Evolutionary conservation across 805 yeast species (phyloP).

Genomic region (Candida schatavii): DNA sequence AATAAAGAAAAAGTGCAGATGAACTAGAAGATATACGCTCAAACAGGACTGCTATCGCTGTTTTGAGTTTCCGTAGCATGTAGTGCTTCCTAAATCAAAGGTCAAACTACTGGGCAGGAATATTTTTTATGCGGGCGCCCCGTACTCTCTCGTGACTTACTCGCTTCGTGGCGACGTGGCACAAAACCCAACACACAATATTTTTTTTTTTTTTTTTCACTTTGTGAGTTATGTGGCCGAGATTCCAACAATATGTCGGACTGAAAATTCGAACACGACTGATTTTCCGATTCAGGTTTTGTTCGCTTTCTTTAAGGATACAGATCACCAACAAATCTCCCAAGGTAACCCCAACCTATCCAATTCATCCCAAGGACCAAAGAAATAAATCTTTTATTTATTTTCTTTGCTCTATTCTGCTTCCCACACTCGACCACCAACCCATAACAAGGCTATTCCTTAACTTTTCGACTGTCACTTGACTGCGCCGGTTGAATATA

Average conservation of each 20-base stretch:
- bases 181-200: slow-evolving; percentile 2
- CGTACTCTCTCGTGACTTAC: too few species aligned
- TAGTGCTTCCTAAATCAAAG: too few species aligned
- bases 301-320: neutral
- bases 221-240: too few species aligned
- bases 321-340: neutral
- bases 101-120: too few species aligned
- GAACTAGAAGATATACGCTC: neutral
- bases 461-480: slow-evolving; percentile 3
- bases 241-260: neutral
- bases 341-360: neutral
- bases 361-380: neutral
- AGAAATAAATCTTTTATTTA: neutral
- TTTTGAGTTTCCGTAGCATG: too few species aligned
- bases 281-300: neutral
- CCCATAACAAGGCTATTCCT: too few species aligned
- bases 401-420: neutral
- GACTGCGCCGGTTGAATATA: slow-evolving; percentile 1
- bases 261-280: neutral
- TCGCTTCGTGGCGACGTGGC: slow-evolving; percentile 4
- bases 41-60: neutral
- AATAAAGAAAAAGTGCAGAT: neutral
- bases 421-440: too few species aligned
- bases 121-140: too few species aligned
- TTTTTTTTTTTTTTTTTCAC: neutral